These are phyloP conservation scores for Inonotus hispidus DNA, from an alignment of 1,284 basidiomycete species.

Conservation along the genomic window DNA sequence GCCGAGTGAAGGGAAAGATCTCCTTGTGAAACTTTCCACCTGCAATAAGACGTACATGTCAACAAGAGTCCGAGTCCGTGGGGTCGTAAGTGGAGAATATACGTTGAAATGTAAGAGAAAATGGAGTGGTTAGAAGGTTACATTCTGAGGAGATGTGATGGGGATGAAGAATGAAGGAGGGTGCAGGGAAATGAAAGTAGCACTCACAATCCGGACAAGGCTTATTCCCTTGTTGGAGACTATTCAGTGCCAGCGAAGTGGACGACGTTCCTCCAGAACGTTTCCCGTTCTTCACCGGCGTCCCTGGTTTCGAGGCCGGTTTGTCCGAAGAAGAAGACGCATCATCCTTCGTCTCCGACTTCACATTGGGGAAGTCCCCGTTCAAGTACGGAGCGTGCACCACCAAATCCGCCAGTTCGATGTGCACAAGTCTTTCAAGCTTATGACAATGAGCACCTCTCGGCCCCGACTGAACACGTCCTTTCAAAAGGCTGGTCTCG, in stretches of 20 bases:
- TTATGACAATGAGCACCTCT: slow-evolving; percentile 43
- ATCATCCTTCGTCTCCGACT: not conserved
- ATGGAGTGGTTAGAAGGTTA: not conserved
- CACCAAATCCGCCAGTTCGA: slow-evolving; percentile 66
- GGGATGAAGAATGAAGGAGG: not conserved
- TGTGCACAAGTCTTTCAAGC: slow-evolving; percentile 65
- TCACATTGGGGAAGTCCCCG: slow-evolving; percentile 37
- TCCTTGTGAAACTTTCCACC: slow-evolving; percentile 49
- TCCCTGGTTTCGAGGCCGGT: not conserved
- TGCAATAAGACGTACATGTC: not conserved
- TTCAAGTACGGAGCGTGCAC: slow-evolving; percentile 55
- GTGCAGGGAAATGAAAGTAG: not conserved
- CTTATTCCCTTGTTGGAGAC: not conserved
- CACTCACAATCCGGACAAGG: slow-evolving; percentile 11
- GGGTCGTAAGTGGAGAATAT: slow-evolving; percentile 52
- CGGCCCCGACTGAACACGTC: slow-evolving; percentile 45
- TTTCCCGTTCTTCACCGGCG: not conserved
- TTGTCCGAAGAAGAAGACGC: not conserved
- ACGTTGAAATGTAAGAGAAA: slow-evolving; percentile 25
- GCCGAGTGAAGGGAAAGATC: slow-evolving; percentile 65
- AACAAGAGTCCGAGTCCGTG: not conserved
- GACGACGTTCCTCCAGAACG: not conserved
- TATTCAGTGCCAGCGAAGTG: not conserved
- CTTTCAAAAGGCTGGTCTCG: slow-evolving; percentile 36
- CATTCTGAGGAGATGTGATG: not conserved